phyloP scores from a whole-genome alignment of 495 filamentous ascomycete genomes.

The Talaromyces wortmannii region DNA sequence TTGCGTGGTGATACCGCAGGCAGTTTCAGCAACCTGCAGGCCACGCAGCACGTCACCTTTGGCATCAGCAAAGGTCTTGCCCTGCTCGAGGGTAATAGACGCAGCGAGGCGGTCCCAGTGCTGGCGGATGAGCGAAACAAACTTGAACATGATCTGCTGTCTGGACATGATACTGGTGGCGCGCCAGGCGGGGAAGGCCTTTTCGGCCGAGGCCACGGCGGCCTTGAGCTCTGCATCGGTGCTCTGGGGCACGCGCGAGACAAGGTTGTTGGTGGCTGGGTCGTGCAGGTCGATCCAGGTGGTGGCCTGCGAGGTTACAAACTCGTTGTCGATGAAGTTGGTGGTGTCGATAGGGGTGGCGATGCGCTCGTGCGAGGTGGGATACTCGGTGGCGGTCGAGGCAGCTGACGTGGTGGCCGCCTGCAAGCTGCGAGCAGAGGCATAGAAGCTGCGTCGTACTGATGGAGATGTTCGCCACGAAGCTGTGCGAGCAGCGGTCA shows the following conservation, averaged over 20 bases:
- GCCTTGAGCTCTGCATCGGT: constrained; percentile 85
- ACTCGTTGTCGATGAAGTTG: constrained; percentile 90
- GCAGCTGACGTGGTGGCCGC: constrained; percentile 45
- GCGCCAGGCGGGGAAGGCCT: constrained; percentile 85
- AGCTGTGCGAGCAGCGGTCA: constrained; percentile 9
- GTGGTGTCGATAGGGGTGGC: constrained; percentile 68
- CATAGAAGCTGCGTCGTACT: constrained; percentile 41
- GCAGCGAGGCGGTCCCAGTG: constrained; percentile 95
- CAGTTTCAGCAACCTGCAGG: constrained; percentile 93
- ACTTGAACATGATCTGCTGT: constrained; percentile 98
- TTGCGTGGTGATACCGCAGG: constrained; percentile 89
- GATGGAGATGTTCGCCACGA: constrained; percentile 7
- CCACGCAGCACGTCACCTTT: constrained; percentile 92
- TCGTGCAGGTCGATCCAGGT: constrained; percentile 91
- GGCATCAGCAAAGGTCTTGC: constrained; percentile 96
- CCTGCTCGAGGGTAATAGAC: constrained; percentile 95
- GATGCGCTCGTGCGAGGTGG: constrained; percentile 77
- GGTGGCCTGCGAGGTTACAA: constrained; percentile 65
- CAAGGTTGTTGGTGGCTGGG: constrained; percentile 94
- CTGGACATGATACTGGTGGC: constrained; percentile 74
- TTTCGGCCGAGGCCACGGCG: constrained; percentile 79
- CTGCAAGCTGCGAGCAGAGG: constrained; percentile 53
- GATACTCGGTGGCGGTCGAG: constrained; percentile 63
- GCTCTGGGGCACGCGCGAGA: constrained; percentile 95
- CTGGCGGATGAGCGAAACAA: constrained; percentile 78